Conservation (phyloP, 805 yeast genomes). For the Middelhovenomyces tepae region DNA sequence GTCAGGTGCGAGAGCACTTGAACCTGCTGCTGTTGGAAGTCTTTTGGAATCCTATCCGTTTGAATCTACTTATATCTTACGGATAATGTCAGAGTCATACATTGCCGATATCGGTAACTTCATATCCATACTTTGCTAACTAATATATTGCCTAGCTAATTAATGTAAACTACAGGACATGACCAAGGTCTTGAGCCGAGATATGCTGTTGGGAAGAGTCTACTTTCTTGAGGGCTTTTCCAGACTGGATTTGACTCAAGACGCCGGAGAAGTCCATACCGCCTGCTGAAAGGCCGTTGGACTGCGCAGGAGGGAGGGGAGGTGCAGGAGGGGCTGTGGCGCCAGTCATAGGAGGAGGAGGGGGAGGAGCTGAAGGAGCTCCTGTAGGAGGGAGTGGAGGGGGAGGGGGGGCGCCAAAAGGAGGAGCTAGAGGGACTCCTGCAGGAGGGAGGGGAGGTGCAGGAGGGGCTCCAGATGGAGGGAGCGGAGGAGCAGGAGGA, state of each 20-base stretch:
- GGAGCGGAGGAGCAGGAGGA: constrained; percentile 26
- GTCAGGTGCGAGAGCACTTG: too few species aligned
- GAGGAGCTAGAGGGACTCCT: constrained; percentile 24
- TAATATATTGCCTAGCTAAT: too few species aligned
- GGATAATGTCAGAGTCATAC: too few species aligned
- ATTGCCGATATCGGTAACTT: too few species aligned
- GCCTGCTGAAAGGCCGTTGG: background rate
- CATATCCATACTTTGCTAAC: too few species aligned
- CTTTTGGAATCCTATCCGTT: too few species aligned
- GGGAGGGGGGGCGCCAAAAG: constrained; percentile 26
- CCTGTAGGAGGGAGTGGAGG: constrained; percentile 29
- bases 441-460: constrained; percentile 28
- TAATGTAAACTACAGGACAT: too few species aligned
- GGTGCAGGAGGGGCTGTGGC: constrained; percentile 26
- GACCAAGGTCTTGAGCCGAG: too few species aligned
- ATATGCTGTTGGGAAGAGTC: too few species aligned
- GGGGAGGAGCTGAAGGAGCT: constrained; percentile 35
- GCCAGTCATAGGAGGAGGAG: constrained; percentile 28
- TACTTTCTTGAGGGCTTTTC: constrained; percentile 25
- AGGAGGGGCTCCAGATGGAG: constrained; percentile 23
- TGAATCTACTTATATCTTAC: too few species aligned
- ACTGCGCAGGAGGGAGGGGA: constrained; percentile 3
- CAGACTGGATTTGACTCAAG: constrained; percentile 29
- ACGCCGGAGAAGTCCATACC: constrained; percentile 9
- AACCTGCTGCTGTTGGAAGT: too few species aligned